phyloP scores from a whole-genome alignment of 495 filamentous ascomycete species.

The Paragyromitra xinjiangensis region DNA sequence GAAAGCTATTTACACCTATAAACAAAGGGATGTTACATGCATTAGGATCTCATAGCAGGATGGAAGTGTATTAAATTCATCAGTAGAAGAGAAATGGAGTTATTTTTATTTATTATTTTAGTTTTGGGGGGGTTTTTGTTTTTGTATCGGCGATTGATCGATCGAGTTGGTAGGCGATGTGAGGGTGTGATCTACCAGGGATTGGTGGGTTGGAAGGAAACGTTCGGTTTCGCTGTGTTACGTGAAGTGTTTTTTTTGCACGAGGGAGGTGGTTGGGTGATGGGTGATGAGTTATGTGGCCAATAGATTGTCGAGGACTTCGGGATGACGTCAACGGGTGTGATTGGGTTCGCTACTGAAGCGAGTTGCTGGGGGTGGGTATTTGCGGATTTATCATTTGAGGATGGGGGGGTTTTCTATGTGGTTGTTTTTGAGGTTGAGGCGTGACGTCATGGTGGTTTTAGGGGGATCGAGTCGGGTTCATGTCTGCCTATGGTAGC shows the following conservation, averaged over 20 bases:
- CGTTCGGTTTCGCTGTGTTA: too few relatives aligned
- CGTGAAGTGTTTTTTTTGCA: not conserved
- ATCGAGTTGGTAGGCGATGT: not conserved
- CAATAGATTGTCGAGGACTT: not conserved
- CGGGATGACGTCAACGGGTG: slow-evolving; percentile 4
- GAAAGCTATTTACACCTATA: too few relatives aligned
- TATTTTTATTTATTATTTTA: slow-evolving; percentile 4
- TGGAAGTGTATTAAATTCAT: not conserved
- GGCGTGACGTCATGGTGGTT: too few relatives aligned
- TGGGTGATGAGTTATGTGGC: not conserved
- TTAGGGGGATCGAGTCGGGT: too few relatives aligned
- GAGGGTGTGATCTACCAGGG: not conserved
- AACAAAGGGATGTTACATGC: too few relatives aligned
- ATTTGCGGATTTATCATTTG: too few relatives aligned
- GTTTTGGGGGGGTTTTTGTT: not conserved
- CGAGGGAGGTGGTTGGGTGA: not conserved
- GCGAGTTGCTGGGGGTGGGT: too few relatives aligned
- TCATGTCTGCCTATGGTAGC: not conserved
- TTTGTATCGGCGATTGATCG: not conserved
- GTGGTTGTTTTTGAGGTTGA: too few relatives aligned
- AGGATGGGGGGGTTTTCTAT: too few relatives aligned
- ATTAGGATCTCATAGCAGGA: not conserved
- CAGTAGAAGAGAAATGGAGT: slow-evolving; percentile 33
- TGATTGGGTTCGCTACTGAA: not conserved
- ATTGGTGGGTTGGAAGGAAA: not conserved